These are phyloP conservation scores for Fusarium sp. DNA, from an alignment of 2,329 filamentous ascomycete species.

Conservation along the genomic window DNA sequence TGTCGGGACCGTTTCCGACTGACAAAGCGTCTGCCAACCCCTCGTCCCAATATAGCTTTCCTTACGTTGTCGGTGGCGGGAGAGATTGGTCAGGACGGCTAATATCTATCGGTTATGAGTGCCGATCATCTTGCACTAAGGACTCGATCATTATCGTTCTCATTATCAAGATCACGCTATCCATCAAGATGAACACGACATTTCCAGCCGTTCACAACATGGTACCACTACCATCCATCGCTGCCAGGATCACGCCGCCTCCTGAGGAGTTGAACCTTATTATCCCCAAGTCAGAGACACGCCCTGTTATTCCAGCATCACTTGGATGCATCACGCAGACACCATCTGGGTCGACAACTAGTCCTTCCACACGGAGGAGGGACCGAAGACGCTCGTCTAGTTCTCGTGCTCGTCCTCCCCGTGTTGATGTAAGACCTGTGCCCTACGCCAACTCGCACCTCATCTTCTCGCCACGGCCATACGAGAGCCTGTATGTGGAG, in stretches of 20 bases:
- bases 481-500: conserved; percentile 59
- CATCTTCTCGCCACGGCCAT: conserved; percentile 53
- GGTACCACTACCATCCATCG: conserved; percentile 26
- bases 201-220: conserved; percentile 21
- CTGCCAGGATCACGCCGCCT: conserved; percentile 34
- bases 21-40: conserved; percentile 37
- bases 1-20: conserved; percentile 16
- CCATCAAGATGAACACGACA: conserved; percentile 27
- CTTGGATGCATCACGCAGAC: conserved; percentile 15
- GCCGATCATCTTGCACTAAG: conserved; percentile 1
- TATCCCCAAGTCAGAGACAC: conserved; percentile 15
- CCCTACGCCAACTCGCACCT: conserved; percentile 19
- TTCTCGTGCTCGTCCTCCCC: conserved; percentile 5
- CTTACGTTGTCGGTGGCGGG: conserved; percentile 9
- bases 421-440: conserved; percentile 6
- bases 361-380: not conserved
- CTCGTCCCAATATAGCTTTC: conserved; percentile 19
- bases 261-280: conserved; percentile 26
- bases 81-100: conserved; percentile 1
- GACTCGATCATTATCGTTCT: conserved; percentile 3
- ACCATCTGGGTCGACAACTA: not conserved
- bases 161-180: conserved; percentile 7
- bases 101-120: conserved; percentile 30
- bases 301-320: conserved; percentile 15
- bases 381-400: conserved; percentile 28